These are phyloP conservation scores for Achaetomium macrosporum DNA, from an alignment of 2,329 filamentous ascomycete genomes.

Conservation along the genomic window DNA sequence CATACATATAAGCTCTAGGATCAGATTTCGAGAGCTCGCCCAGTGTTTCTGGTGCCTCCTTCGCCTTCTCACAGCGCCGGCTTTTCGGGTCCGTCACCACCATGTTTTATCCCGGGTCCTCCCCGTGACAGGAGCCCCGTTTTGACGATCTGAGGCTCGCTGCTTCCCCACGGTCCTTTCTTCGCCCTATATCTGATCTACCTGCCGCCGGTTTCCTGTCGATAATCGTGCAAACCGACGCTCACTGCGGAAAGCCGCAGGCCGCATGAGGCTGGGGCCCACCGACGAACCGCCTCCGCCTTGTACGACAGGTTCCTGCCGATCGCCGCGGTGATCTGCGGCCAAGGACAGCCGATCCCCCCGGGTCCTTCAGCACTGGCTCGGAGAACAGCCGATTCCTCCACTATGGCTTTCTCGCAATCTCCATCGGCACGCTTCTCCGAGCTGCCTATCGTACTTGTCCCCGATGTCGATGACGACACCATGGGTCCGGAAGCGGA, in stretches of 20 bases:
- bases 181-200: background rate
- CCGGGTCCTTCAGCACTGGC: conserved; percentile 3
- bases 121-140: conserved; percentile 11
- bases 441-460: conserved; percentile 24
- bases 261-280: conserved; percentile 7
- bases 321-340: conserved; percentile 22
- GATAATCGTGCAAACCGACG: background rate
- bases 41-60: conserved; percentile 3
- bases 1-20: no score
- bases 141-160: conserved; percentile 1
- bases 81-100: conserved; percentile 9
- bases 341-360: conserved; percentile 15
- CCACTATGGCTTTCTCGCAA: conserved; percentile 24
- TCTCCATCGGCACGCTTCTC: conserved; percentile 18
- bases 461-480: conserved; percentile 17
- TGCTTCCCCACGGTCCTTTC: background rate
- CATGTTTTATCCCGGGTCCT: conserved; percentile 12
- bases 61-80: background rate
- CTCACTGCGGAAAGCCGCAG: conserved; percentile 11
- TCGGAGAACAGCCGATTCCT: conserved; percentile 1
- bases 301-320: conserved; percentile 22
- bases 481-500: conserved; percentile 15
- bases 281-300: conserved; percentile 10
- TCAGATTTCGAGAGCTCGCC: background rate
- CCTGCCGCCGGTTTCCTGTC: background rate